Base-by-base conservation (phyloP, 2,329 filamentous ascomycete genomes). In the Alternaria novae-zelandiae region DNA sequence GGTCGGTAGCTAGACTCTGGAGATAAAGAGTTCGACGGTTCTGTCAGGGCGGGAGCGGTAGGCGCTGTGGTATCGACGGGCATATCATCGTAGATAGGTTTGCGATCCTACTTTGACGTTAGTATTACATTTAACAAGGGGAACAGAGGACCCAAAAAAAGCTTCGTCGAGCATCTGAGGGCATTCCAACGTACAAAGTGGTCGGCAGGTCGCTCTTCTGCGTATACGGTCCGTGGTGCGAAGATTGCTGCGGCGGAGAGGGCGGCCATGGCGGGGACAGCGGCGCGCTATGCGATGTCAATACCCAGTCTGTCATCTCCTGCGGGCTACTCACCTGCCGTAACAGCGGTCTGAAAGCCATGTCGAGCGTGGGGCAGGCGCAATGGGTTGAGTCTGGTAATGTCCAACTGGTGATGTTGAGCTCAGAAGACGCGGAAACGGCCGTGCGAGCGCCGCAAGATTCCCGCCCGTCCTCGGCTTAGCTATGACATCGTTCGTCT, bases 31-130 rank as follows among this genome's bases (percentile, higher is more conserved):
- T 66, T 62, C 43, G 66, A 64, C 59, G 81, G 75, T 44, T 64
- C 57, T 41, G 68, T 65, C 17, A 71, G 70, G 60, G 79, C 78
- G 55, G 79, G 79, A 73, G 76, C 76, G 68, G 79, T 70, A 66
- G 79, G 79, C 74, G 76, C 77, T 68, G 79, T 70, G 69, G 74
- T 70, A 69, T 78, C 59, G 71, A 82, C 75, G 63, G 81, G 75
- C 46, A 74, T 58, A 78, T 90, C 86, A 82, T 95, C 92, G 86
- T 96, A 96, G 82, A 96, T 96, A 69, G 93, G 90, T 73, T 85
- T 84, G 69, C 83, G 83, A 72, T 74, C 64, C 67, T 73, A 57
- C 66, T 30, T 15, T 43, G 12, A 30, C 54, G 28, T 57, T 41
- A 57, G 61, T 36, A n/a, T 57, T 30, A 25, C 20, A 13, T 8